A percentile compares a stretch with the other conserved stretches of the same genome.
These are phyloP conservation scores for Globisporangium solare DNA, from an alignment of 352 stramenopile genomes.

Conservation along the genomic window DNA sequence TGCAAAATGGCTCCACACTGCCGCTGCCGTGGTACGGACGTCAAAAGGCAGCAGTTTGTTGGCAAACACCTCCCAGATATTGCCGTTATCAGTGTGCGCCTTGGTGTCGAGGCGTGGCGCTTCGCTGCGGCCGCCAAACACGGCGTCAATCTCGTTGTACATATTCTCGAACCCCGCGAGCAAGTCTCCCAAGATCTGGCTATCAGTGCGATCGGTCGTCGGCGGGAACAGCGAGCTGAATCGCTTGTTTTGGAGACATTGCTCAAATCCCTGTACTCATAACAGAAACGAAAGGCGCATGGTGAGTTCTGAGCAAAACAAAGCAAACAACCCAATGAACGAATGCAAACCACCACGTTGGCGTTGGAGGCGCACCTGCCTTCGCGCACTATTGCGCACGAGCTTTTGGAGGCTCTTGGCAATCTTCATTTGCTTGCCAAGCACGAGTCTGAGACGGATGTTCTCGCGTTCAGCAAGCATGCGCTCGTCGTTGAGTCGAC, in stretches of 20 bases:
- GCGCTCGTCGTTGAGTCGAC: background rate
- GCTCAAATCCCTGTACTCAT: background rate
- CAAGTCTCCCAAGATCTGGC: slow-evolving; percentile 28
- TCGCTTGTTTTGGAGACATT: background rate
- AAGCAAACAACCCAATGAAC: background rate
- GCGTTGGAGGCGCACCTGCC: background rate
- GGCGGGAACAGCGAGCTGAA: background rate
- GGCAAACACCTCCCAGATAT: slow-evolving; percentile 1
- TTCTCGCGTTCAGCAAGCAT: slow-evolving; percentile 26
- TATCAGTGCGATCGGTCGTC: slow-evolving; percentile 10
- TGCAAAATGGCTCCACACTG: slow-evolving; percentile 4
- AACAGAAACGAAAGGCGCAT: background rate
- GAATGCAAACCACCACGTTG: too few species aligned
- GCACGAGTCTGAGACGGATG: slow-evolving; percentile 26
- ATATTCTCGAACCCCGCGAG: slow-evolving; percentile 28
- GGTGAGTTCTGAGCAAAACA: background rate
- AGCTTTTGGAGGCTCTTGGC: slow-evolving; percentile 35
- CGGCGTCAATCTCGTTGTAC: slow-evolving; percentile 25
- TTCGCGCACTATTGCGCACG: slow-evolving; percentile 15
- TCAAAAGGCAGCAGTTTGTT: slow-evolving; percentile 8
- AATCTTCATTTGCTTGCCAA: slow-evolving; percentile 34
- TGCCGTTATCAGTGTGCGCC: slow-evolving; percentile 15
- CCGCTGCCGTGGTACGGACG: background rate
- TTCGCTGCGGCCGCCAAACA: slow-evolving; percentile 15
- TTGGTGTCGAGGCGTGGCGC: slow-evolving; percentile 17